phyloP scores from a whole-genome alignment of 345 rosid species.

The Trapa bicornis region DNA sequence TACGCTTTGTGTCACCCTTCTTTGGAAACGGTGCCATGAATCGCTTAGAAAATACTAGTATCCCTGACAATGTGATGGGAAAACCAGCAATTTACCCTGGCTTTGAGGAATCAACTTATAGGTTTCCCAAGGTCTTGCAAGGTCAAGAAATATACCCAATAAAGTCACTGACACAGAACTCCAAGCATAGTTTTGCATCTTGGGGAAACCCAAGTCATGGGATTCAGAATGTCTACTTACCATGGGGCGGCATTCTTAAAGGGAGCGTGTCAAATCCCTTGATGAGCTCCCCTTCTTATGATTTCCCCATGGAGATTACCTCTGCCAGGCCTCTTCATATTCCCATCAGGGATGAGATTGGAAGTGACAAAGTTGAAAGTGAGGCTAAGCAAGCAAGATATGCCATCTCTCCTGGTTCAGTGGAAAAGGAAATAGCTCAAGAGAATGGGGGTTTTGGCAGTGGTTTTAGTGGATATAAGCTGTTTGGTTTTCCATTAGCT shows the following conservation, averaged over 20 bases:
- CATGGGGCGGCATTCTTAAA: constrained; percentile 27
- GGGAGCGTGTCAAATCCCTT: constrained; percentile 22
- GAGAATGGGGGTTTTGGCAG: constrained; percentile 24
- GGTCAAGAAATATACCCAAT: constrained; percentile 90
- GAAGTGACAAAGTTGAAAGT: constrained; percentile 22
- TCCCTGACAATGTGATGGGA: constrained; percentile 27
- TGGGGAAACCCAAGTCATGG: constrained; percentile 40
- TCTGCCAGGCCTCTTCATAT: constrained; percentile 21
- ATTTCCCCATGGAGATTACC: constrained; percentile 26
- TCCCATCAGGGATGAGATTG: constrained; percentile 24
- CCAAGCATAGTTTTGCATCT: constrained; percentile 38
- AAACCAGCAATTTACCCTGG: constrained; percentile 33
- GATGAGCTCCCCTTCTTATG: constrained; percentile 19
- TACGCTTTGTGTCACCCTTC: constrained; percentile 55
- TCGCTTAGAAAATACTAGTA: constrained; percentile 8
- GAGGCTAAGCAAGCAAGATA: constrained; percentile 29
- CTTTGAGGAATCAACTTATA: constrained; percentile 41
- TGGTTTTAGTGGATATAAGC: constrained; percentile 51
- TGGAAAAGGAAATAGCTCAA: constrained; percentile 25
- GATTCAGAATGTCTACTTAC: constrained; percentile 28
- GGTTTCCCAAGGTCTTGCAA: constrained; percentile 88
- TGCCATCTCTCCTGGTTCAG: constrained; percentile 23
- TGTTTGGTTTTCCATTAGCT: constrained; percentile 70
- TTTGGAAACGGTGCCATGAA: constrained; percentile 27
- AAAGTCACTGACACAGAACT: constrained; percentile 41